These are phyloP conservation scores for Candida gigantensis DNA, from an alignment of 1,139 yeast species.

Conservation along the genomic window DNA sequence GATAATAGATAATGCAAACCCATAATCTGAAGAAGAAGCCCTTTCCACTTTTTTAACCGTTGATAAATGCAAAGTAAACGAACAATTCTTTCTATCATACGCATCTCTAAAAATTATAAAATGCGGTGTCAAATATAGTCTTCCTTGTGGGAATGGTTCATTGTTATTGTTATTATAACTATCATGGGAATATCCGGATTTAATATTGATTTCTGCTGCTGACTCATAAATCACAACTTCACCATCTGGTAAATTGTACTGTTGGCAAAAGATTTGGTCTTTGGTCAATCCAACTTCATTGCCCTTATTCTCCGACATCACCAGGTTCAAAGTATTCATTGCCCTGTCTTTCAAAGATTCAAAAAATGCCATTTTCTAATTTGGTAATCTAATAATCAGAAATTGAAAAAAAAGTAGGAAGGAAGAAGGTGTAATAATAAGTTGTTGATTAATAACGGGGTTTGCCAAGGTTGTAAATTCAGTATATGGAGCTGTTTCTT, in stretches of 20 bases:
- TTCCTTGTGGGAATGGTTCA: constrained; percentile 50
- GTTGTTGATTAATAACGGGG: too few relatives aligned
- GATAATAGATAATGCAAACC: constrained; percentile 74
- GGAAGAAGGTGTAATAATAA: too few relatives aligned
- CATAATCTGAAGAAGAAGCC: constrained; percentile 70
- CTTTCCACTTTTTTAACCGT: constrained; percentile 86
- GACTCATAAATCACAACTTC: constrained; percentile 69
- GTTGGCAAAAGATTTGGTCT: constrained; percentile 69
- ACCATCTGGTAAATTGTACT: constrained; percentile 67
- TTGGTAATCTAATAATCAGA: too few relatives aligned
- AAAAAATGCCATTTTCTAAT: constrained; percentile 59
- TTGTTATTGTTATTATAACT: constrained; percentile 24
- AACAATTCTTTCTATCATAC: constrained; percentile 67
- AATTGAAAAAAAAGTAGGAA: too few relatives aligned
- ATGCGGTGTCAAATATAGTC: constrained; percentile 68
- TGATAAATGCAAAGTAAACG: constrained; percentile 71
- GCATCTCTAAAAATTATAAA: constrained; percentile 74
- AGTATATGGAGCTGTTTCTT: too few relatives aligned
- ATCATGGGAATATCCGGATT: constrained; percentile 34
- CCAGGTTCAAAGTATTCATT: constrained; percentile 42
- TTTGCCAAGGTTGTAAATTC: too few relatives aligned
- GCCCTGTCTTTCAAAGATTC: constrained; percentile 51
- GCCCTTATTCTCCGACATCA: constrained; percentile 34
- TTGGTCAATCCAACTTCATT: constrained; percentile 38
- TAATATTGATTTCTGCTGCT: constrained; percentile 65